Evolutionary conservation across 2,329 filamentous ascomycete genomes (phyloP), one percentile per base, ranked within the genome.

Genomic region (Colletotrichum paranaense): DNA sequence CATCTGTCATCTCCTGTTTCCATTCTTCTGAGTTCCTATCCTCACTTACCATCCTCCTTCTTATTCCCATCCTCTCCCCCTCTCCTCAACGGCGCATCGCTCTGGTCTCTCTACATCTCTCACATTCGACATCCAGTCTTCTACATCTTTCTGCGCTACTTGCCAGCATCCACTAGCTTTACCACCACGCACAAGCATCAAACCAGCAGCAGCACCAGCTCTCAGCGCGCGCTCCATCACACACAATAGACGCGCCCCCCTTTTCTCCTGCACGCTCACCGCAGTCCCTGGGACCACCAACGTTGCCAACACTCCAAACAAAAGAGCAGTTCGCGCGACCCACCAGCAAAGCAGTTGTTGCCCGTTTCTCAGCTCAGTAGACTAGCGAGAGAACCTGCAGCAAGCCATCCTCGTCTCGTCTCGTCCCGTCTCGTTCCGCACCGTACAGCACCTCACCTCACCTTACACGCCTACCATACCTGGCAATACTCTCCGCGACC

Each of bases 341-440:
- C 70, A 65, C 66, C 64, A 52, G 28, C 68, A 68, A n/a, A 67
- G 35, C 35, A 42, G 35, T 42, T 42, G 62, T 64, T 72, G 68
- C 63, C 57, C 32, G 60, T 64, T 60, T 73, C 55, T 58, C 56
- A 62, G 60, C 60, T 60, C 38, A 19, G 32, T 60, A 42, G 35
- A 19, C 42, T 65, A 69, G 66, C 70, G 55, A 73, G 70, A 73
- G 60, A 72, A 69, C 38, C 66, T 73, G 69, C 69, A 72, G 69
- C 70, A 69, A 69, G 38, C 69, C 65, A 72, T 67, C 59, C 46
- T 58, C 60, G 55, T 58, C 66, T 69, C 69, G 52, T 30, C n/a
- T 35, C 46, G 53, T 53, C 59, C 55, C 62, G 24, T 32, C 14
- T 19, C 42, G 24, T 9, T 9, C 30, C 30, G 30, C 9, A 30